These are phyloP conservation scores for Plenodomus biglobosus DNA, from an alignment of 2,329 filamentous ascomycete genomes.

Conservation along the genomic window DNA sequence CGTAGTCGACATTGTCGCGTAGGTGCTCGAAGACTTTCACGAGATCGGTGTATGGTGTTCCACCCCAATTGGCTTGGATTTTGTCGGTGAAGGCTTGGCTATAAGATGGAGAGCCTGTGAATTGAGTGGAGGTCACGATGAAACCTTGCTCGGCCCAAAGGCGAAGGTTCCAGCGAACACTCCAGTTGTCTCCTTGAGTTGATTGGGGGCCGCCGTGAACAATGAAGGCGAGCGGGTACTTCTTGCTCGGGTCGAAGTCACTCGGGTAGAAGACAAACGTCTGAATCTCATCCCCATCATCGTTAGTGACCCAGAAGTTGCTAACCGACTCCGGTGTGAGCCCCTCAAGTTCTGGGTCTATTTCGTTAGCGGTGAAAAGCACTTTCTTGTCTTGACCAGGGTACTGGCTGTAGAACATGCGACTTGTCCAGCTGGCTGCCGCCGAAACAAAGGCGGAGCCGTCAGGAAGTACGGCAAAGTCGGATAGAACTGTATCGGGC, in stretches of 20 bases:
- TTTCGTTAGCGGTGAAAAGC: slow-evolving; percentile 64
- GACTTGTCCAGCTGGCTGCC: slow-evolving; percentile 34
- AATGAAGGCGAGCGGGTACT: slow-evolving; percentile 75
- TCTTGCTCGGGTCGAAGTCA: slow-evolving; percentile 68
- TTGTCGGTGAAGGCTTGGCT: slow-evolving; percentile 75
- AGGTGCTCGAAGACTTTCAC: slow-evolving; percentile 78
- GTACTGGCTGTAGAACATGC: slow-evolving; percentile 35
- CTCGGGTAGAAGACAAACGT: slow-evolving; percentile 66
- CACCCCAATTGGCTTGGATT: slow-evolving; percentile 81
- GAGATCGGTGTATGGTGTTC: slow-evolving; percentile 78
- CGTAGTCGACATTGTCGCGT: slow-evolving; percentile 63
- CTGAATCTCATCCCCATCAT: slow-evolving; percentile 60
- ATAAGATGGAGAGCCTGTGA: slow-evolving; percentile 79
- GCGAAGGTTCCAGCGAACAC: slow-evolving; percentile 79
- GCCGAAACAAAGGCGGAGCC: slow-evolving; percentile 52
- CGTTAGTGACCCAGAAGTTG: slow-evolving; percentile 71
- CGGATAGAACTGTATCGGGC: slow-evolving; percentile 37
- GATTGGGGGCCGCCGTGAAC: slow-evolving; percentile 83
- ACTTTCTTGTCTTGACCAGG: slow-evolving; percentile 38
- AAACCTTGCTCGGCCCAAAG: slow-evolving; percentile 87
- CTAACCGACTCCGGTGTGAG: slow-evolving; percentile 63
- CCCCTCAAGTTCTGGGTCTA: slow-evolving; percentile 66
- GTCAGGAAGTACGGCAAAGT: slow-evolving; percentile 60
- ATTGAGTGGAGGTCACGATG: slow-evolving; percentile 77
- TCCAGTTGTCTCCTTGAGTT: slow-evolving; percentile 74